These are phyloP conservation scores for Leptodontidium sp. DNA, from an alignment of 2,329 filamentous ascomycete genomes.

Conservation along the genomic window DNA sequence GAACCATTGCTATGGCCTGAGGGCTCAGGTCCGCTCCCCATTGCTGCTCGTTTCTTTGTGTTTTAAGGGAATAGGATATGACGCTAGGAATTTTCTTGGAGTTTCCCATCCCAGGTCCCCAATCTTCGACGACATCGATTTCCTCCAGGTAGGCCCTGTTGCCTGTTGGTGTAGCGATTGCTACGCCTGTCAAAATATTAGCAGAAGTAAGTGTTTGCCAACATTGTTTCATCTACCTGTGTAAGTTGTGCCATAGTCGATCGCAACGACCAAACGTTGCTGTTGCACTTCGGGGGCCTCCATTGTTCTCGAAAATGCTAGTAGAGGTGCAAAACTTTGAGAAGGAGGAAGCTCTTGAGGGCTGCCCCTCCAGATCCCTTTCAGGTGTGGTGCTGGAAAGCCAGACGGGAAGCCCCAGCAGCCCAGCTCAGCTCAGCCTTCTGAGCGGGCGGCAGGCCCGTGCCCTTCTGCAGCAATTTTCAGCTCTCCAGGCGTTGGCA, in stretches of 20 bases:
- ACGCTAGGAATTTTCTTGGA: conserved; percentile 44
- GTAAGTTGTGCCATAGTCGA: conserved; percentile 40
- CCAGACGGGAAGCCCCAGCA: too few species aligned
- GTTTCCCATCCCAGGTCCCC: conserved; percentile 42
- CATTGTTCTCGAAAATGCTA: background rate
- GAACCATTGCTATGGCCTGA: conserved; percentile 43
- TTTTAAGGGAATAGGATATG: conserved; percentile 42
- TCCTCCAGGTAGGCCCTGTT: conserved; percentile 33
- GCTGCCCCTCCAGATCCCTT: too few species aligned
- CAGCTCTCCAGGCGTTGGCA: too few species aligned
- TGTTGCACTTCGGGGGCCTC: background rate
- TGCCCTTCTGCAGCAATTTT: too few species aligned
- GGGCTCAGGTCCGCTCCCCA: conserved; percentile 41
- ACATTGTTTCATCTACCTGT: conserved; percentile 33
- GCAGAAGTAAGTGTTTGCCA: background rate
- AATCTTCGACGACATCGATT: conserved; percentile 42
- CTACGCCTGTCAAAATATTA: conserved; percentile 21
- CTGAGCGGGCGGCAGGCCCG: too few species aligned
- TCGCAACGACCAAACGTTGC: conserved; percentile 34
- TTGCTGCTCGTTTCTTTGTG: conserved; percentile 38
- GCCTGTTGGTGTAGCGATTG: conserved; percentile 26
- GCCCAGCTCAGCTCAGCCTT: too few species aligned
- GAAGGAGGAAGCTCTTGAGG: too few species aligned
- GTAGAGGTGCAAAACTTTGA: too few species aligned
- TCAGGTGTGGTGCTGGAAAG: too few species aligned